phyloP scores from a whole-genome alignment of 352 stramenopile genomes.

The Thalassiosira livingstoniorum region DNA sequence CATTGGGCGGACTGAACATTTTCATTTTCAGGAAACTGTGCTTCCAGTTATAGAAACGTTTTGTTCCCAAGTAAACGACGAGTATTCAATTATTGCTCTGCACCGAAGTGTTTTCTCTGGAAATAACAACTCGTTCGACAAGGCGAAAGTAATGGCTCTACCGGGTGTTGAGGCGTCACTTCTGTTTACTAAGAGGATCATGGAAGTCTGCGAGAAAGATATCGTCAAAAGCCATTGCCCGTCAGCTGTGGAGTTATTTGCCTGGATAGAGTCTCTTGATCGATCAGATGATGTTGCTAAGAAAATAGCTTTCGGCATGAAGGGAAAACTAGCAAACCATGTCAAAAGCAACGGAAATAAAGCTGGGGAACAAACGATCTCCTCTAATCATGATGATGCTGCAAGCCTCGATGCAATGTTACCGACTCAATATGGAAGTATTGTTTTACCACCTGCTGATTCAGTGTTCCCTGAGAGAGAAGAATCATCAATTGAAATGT shows the following conservation, averaged over 20 bases:
- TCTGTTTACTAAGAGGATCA: conserved; percentile 12
- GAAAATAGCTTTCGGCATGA: no score
- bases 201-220: conserved; percentile 24
- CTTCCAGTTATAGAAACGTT: conserved; percentile 42
- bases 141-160: conserved; percentile 28
- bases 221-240: conserved; percentile 31
- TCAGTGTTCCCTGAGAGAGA: no score
- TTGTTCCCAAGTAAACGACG: conserved; percentile 41
- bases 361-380: no score
- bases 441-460: no score
- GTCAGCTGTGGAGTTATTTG: conserved; percentile 35
- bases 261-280: conserved; percentile 28
- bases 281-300: no score
- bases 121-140: not conserved
- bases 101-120: conserved; percentile 6
- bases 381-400: no score
- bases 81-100: conserved; percentile 22
- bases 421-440: no score
- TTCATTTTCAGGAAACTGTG: conserved; percentile 13
- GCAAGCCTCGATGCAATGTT: no score
- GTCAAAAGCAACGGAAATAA: no score
- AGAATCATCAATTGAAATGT: conserved; percentile 40
- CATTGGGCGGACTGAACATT: conserved; percentile 17
- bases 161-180: conserved; percentile 32
- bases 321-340: no score